Evolutionary conservation across 495 filamentous ascomycete species (phyloP), one percentile per base, ranked within the genome.

Genomic region (Penicillium turbatum): DNA sequence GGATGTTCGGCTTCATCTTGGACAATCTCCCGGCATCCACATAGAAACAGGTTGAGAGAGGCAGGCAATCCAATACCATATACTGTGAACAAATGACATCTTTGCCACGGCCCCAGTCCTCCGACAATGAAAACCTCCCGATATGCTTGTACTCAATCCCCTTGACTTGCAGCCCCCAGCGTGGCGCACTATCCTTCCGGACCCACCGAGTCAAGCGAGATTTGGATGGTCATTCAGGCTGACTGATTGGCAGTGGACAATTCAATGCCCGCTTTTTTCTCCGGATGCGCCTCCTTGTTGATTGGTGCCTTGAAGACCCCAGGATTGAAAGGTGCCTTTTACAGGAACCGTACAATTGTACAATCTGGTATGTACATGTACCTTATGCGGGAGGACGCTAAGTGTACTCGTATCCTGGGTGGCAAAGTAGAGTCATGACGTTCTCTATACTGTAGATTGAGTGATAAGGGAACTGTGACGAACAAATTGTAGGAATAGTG

Each of bases 221-320:
- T 59, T 68, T 68, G 52, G 51, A 57, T 58, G 36, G 51, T 63
- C 54, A 54, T 54, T 57, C 45, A 50, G 45, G 35, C 53, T 51
- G 55, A 47, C 27, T 43, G 49, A 51, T 51, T 51, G 49, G 49
- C 30, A 42, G 29, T 27, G 21, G 11, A 2, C 21, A 24, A 24
- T 24, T 4, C 21, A 13, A 35, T 63, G 51, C 44, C 63, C 63
- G 55, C 61, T 64, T 66, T 63, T 64, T 32, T 64, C 63, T 66
- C 61, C 61, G 55, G 60, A 66, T 57, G 60, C 32, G 42, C 50
- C 36, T 32, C 44, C 15, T 7, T 36, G 42, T 38, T 68, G 34
- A 69, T 72, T 70, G 66, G 64, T 53, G 37, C 43, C 53, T 67
- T 55, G 39, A 64, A 53, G 59, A 59, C 63, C 60, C 63, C 63